Evolutionary conservation across 495 filamentous ascomycete genomes (phyloP), one percentile per base, ranked within the genome.

Genomic region (Aspergillus sclerotioniger): DNA sequence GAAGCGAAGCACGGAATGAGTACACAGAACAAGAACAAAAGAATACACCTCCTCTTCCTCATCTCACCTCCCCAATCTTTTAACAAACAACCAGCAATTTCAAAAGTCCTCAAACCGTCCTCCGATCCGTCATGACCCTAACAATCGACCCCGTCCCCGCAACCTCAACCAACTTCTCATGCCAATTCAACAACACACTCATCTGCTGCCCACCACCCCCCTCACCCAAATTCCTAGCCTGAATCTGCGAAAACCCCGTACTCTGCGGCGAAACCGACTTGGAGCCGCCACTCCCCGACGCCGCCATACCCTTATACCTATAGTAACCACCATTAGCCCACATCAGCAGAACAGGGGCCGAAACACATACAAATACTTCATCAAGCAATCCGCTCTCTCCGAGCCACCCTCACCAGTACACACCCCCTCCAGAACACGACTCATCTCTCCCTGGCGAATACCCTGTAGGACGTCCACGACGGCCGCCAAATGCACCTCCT

Each of bases 131-230:
- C 91, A 97, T 96, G 51, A 89, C 87, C 61, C 92, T 80, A 60
- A 91, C 87, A 76, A 97, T 93, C 71, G 88, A 87, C 16, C 92
- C 92, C 63, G 88, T 80, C 37, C 92, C 92, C 17, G 90, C 86
- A 63, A 97, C 83, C 64, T 96, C 92, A 2, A 96, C 91, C 46
- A 95, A 77, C 81, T 95, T 96, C 81, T 97, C 92, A 67, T 96
- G 92, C 92, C 92, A 97, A 68, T 88, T 95, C 61, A 97, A 75
- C 66, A 97, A 67, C 45, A 97, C 92, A 62, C 92, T 96, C 92
- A 96, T 96, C 46, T 87, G 88, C 63, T 90, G 84, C 48, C 91
- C 90, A 61, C 89, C 87, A 56, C 88, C 88, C 57, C 92, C 90
- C 62, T 84, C 86, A 17, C 82, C 83, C 17, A 86, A 80, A 41